These are phyloP conservation scores for Microsporum ferrugineum DNA, from an alignment of 2,329 filamentous ascomycete genomes.

Conservation along the genomic window DNA sequence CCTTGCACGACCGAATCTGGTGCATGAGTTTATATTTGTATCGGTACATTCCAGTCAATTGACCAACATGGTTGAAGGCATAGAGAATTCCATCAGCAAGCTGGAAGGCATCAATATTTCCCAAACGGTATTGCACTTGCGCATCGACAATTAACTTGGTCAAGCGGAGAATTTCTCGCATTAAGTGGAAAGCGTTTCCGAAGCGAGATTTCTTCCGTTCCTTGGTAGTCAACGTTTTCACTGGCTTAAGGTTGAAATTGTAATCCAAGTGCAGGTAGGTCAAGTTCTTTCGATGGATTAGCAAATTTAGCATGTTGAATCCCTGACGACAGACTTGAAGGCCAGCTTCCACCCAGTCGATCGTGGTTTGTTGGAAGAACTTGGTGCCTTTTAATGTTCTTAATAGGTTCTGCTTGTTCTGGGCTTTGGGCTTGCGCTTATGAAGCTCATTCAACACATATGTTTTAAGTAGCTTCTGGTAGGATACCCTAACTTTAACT, in stretches of 20 bases:
- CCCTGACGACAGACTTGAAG: slow-evolving; percentile 95
- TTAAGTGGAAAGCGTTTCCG: slow-evolving; percentile 96
- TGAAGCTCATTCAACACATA: slow-evolving; percentile 95
- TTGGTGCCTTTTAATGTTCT: slow-evolving; percentile 89
- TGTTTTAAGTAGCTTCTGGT: slow-evolving; percentile 93
- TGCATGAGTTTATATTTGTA: slow-evolving; percentile 99
- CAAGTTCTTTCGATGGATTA: slow-evolving; percentile 96
- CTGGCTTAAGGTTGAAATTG: slow-evolving; percentile 98
- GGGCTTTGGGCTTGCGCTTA: slow-evolving; percentile 87
- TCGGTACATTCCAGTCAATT: slow-evolving; percentile 97
- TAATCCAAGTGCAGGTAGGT: slow-evolving; percentile 98
- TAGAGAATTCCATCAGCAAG: slow-evolving; percentile 98
- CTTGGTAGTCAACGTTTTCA: slow-evolving; percentile 96
- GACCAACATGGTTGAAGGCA: slow-evolving; percentile 97
- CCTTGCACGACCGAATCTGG: slow-evolving; percentile 97
- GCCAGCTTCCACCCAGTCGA: slow-evolving; percentile 98
- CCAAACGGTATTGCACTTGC: slow-evolving; percentile 92
- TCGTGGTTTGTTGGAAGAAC: slow-evolving; percentile 98
- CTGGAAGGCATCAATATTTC: slow-evolving; percentile 98
- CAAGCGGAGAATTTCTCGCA: slow-evolving; percentile 90
- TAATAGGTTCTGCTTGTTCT: slow-evolving; percentile 87
- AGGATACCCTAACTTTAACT: slow-evolving; percentile 94
- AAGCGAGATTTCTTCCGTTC: slow-evolving; percentile 99
- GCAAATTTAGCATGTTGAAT: slow-evolving; percentile 96
- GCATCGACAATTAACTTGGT: slow-evolving; percentile 98